Percentiles rank a stretch among this genome's conserved stretches.
Evolutionary conservation across 345 rosid species (phyloP).

Genomic region (Hibiscus tridactylites): DNA sequence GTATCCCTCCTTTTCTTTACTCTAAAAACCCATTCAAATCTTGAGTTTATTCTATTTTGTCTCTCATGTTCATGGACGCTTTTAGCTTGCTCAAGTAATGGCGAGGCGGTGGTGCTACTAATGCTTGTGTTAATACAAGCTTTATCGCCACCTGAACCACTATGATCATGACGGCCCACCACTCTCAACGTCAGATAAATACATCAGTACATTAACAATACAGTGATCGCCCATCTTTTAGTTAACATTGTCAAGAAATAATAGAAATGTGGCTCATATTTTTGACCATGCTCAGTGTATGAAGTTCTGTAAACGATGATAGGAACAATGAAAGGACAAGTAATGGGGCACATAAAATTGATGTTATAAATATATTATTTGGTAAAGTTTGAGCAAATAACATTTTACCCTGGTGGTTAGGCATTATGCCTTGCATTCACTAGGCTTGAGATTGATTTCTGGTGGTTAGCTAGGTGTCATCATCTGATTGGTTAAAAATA

Average conservation of each 20-base stretch:
- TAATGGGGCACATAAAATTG: too few species aligned
- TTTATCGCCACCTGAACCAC: constrained; percentile 26
- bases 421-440: too few species aligned
- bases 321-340: too few species aligned
- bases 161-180: constrained; percentile 30
- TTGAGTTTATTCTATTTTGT: constrained; percentile 32
- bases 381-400: too few species aligned
- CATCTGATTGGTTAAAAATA: too few species aligned
- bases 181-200: constrained; percentile 49
- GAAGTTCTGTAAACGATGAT: constrained; percentile 21
- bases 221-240: constrained; percentile 71
- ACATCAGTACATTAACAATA: constrained; percentile 86
- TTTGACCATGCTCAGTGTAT: constrained; percentile 76
- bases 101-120: constrained; percentile 35
- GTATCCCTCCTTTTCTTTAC: too few species aligned
- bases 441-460: too few species aligned
- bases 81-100: constrained; percentile 94
- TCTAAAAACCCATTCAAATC: constrained; percentile 26
- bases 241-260: constrained; percentile 62
- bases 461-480: too few species aligned
- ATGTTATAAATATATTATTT: too few species aligned
- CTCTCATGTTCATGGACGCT: constrained; percentile 93
- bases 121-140: constrained; percentile 18
- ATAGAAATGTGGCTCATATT: constrained; percentile 89
- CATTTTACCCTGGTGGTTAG: too few species aligned